A percentile compares a stretch with the other conserved stretches of the same genome.
Conservation (phyloP, 768 basidiomycete genomes). For the Rubroboletus satanas region DNA sequence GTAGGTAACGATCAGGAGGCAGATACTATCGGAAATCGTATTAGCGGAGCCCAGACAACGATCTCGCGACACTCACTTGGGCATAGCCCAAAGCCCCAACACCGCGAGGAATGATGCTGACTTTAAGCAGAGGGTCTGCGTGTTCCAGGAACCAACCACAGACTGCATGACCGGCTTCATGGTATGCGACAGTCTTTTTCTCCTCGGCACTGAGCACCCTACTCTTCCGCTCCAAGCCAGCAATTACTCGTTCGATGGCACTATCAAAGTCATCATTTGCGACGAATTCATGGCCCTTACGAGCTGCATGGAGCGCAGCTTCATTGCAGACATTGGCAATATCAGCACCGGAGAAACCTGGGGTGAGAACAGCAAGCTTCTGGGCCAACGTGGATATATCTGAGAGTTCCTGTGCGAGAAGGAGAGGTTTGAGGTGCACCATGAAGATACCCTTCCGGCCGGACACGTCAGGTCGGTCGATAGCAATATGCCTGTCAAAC, state of each 20-base stretch:
- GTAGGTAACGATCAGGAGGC: conserved; percentile 91
- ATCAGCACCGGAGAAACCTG: conserved; percentile 98
- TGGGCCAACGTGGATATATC: conserved; percentile 65
- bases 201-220: conserved; percentile 90
- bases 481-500: conserved; percentile 94
- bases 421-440: conserved; percentile 86
- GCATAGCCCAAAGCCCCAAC: conserved; percentile 96
- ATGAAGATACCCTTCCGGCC: conserved; percentile 92
- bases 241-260: conserved; percentile 97
- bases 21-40: conserved; percentile 58
- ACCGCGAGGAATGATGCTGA: conserved; percentile 97
- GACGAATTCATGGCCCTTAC: conserved; percentile 74
- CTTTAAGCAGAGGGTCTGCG: conserved; percentile 94
- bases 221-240: conserved; percentile 94
- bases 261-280: conserved; percentile 89
- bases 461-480: conserved; percentile 91
- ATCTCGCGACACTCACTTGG: conserved; percentile 50
- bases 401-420: conserved; percentile 52
- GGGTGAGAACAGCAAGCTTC: conserved; percentile 93
- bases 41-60: conserved; percentile 7
- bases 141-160: conserved; percentile 99
- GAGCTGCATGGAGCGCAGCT: conserved; percentile 91
- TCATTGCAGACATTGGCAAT: conserved; percentile 99
- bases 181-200: conserved; percentile 98
- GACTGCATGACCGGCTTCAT: conserved; percentile 98